Base-by-base conservation (phyloP, 352 stramenopile species). In the Phytophthora sp. region DNA sequence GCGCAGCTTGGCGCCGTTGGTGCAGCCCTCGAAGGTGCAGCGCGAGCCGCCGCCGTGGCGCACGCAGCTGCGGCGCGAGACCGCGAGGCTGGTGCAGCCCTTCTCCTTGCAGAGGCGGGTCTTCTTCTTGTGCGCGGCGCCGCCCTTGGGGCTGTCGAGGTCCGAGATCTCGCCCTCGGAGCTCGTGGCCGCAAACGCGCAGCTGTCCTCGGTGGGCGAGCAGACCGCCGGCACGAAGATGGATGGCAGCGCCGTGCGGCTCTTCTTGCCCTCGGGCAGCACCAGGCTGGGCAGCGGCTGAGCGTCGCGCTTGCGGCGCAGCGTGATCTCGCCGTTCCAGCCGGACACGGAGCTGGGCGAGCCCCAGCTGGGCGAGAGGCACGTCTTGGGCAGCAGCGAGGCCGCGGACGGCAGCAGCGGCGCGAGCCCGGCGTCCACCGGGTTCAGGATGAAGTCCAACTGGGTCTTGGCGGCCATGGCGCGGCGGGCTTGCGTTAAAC, bases 1-100 rank as follows among this genome's bases (percentile, higher is more conserved):
- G 60, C 84, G 79, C 30, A 88, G 74, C 65, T 89, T 89, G 44
- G 82, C 82, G 39, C 82, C 77, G 64, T 92, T 90, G 11, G 72
- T 76, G 69, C 83, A 92, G 23, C 76, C 80, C 2, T 77, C 50
- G 15, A 87, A 72, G 3, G 68, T 76, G 62, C 79, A 89, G 13
- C 79, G 74, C 39, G 77, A 83, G 42, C 79, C 79, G 39, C 79
- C 79, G 44, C 79, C 79, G 48, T 88, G 79, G 24, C 77, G 74
- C 49, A 87, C 77, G 48, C 79, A 88, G 64, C 74, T 78, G 54
- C 73, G 74, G 32, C 74, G 77, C 9, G 80, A 84, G 15, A 87
- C 77, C 2, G 76, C 82, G 30, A 84, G 74, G 54, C 86, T 90
- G 48, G 68, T 78, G 67, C 83, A 92, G 13, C 81, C 83, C 32